phyloP scores from a whole-genome alignment of 306 rosid genomes.

The Myrica gale region DNA sequence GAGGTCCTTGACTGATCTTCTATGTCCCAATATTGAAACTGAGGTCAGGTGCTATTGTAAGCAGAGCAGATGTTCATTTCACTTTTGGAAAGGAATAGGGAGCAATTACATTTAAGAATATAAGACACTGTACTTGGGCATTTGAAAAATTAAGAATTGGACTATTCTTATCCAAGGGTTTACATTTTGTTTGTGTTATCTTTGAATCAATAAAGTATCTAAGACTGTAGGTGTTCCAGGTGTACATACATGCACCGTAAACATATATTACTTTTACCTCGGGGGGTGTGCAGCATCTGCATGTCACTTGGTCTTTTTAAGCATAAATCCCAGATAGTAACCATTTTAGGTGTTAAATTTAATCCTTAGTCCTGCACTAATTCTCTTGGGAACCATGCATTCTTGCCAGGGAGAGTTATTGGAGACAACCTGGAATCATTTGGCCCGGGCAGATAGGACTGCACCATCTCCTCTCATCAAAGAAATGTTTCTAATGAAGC shows the following conservation, averaged over 20 bases:
- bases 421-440: constrained; percentile 75
- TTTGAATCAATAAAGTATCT: neutral
- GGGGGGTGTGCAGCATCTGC: neutral
- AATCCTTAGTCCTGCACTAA: neutral
- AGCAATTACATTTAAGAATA: neutral
- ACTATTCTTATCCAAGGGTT: neutral
- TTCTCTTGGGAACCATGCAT: constrained; percentile 25
- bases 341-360: neutral
- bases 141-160: too few species aligned
- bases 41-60: too few species aligned
- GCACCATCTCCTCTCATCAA: constrained; percentile 56
- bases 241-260: neutral
- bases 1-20: too few species aligned
- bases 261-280: too few species aligned
- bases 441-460: constrained; percentile 43
- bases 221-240: neutral
- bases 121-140: too few species aligned
- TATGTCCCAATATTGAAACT: too few species aligned
- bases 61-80: too few species aligned
- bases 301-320: neutral
- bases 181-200: neutral
- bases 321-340: neutral
- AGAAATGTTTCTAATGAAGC: constrained; percentile 61
- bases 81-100: neutral
- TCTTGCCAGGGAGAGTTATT: constrained; percentile 62